Evolutionary conservation across 192 early-diverging fungal genomes (phyloP).

Genomic region (Thamnidium elegans): DNA sequence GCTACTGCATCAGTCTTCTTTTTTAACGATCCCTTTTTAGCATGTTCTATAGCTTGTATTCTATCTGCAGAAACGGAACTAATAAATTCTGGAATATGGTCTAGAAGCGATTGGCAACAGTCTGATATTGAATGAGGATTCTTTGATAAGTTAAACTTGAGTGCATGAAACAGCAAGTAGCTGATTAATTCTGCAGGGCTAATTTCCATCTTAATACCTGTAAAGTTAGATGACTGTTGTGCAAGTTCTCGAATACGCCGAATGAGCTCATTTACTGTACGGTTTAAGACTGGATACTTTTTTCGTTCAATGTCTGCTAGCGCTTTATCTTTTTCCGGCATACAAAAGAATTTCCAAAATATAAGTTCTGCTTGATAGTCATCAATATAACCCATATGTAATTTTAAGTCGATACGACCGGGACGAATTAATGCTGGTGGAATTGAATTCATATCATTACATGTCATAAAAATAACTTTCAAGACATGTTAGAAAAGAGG

Average conservation of each 20-base stretch:
- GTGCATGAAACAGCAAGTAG: slow-evolving; percentile 12
- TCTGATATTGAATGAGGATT: not conserved
- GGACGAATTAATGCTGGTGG: slow-evolving; percentile 51
- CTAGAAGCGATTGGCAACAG: slow-evolving; percentile 1
- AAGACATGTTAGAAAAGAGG: not conserved
- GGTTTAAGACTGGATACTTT: not conserved
- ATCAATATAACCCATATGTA: slow-evolving; percentile 47
- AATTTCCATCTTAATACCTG: slow-evolving; percentile 11
- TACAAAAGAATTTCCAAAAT: slow-evolving; percentile 31
- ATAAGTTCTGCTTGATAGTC: slow-evolving; percentile 41
- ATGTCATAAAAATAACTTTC: slow-evolving; percentile 49
- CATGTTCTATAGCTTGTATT: slow-evolving; percentile 12
- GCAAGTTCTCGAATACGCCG: slow-evolving; percentile 4
- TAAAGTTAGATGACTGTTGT: not conserved
- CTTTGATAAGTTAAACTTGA: slow-evolving; percentile 10
- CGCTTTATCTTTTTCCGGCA: not conserved
- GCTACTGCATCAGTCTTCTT: not conserved
- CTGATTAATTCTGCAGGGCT: slow-evolving; percentile 17
- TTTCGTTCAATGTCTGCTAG: slow-evolving; percentile 2
- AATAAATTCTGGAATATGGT: slow-evolving; percentile 12
- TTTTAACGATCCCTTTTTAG: not conserved
- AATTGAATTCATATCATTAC: slow-evolving; percentile 44
- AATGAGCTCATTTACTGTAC: slow-evolving; percentile 4
- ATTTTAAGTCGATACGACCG: slow-evolving; percentile 49
- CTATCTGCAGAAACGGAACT: not conserved